These are phyloP conservation scores for Monosporascus cannonballus DNA, from an alignment of 2,329 filamentous ascomycete genomes.

Conservation along the genomic window DNA sequence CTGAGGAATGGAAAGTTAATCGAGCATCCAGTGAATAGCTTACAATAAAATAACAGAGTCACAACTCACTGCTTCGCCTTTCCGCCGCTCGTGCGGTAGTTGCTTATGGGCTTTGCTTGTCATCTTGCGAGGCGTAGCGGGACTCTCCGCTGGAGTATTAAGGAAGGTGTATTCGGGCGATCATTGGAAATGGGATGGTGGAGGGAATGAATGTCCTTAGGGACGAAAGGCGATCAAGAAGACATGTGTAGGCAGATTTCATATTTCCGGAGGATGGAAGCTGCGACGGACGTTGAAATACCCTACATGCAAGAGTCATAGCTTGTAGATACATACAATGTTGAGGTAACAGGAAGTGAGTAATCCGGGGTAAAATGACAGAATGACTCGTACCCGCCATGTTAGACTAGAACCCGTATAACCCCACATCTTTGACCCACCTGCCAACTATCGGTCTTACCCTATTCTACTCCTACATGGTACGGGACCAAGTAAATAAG, in stretches of 20 bases:
- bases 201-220: neutral
- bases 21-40: neutral
- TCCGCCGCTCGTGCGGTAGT: slow-evolving; percentile 71
- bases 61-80: slow-evolving; percentile 72
- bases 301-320: too few species aligned
- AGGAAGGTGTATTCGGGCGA: slow-evolving; percentile 18
- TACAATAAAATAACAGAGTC: slow-evolving; percentile 1
- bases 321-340: too few species aligned
- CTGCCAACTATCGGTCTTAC: too few species aligned
- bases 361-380: too few species aligned
- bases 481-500: too few species aligned
- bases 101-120: slow-evolving; percentile 52
- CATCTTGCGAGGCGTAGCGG: slow-evolving; percentile 35
- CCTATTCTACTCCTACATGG: too few species aligned
- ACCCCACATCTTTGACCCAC: too few species aligned
- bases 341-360: too few species aligned
- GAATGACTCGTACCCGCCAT: too few species aligned
- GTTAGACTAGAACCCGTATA: too few species aligned
- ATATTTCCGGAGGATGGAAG: too few species aligned
- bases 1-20: slow-evolving; percentile 23
- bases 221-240: neutral
- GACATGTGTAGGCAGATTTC: neutral
- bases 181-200: slow-evolving; percentile 12
- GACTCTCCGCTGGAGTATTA: slow-evolving; percentile 6
- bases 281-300: too few species aligned